phyloP scores from a whole-genome alignment of 805 yeast genomes.

The Kodamaea hsintzibuensis region DNA sequence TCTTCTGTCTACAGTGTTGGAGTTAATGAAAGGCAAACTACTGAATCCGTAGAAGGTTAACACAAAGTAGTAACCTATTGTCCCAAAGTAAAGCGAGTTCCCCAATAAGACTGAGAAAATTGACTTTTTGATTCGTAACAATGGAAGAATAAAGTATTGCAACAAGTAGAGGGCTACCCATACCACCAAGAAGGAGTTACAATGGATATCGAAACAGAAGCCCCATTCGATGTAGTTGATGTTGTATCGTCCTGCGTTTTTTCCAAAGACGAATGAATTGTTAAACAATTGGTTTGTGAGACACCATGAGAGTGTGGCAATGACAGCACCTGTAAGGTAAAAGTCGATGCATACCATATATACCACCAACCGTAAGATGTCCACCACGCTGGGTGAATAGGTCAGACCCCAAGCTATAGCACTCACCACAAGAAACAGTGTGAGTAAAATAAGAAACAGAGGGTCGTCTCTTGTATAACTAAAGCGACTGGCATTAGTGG shows the following conservation, averaged over 20 bases:
- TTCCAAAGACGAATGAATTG: slow-evolving; percentile 24
- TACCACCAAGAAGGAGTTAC: slow-evolving; percentile 81
- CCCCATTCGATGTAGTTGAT: slow-evolving; percentile 76
- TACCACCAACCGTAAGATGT: slow-evolving; percentile 64
- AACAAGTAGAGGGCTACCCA: slow-evolving; percentile 76
- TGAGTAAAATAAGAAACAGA: slow-evolving; percentile 72
- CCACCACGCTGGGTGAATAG: slow-evolving; percentile 62
- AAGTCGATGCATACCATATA: slow-evolving; percentile 89
- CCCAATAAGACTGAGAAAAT: slow-evolving; percentile 68
- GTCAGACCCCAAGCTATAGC: slow-evolving; percentile 92
- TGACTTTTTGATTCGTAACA: slow-evolving; percentile 64
- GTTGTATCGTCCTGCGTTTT: slow-evolving; percentile 22
- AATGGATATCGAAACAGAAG: slow-evolving; percentile 90
- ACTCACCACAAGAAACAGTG: slow-evolving; percentile 64
- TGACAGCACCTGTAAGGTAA: slow-evolving; percentile 62
- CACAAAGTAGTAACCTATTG: slow-evolving; percentile 73
- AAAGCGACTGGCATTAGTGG: slow-evolving; percentile 43
- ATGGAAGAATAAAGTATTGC: slow-evolving; percentile 74
- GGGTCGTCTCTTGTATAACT: slow-evolving; percentile 94
- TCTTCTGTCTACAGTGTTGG: slow-evolving; percentile 6
- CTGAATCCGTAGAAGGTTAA: slow-evolving; percentile 86
- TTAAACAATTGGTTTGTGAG: slow-evolving; percentile 66
- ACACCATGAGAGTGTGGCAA: slow-evolving; percentile 75
- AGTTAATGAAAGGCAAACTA: slow-evolving; percentile 37
- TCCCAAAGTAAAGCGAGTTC: slow-evolving; percentile 71